Base-by-base conservation (phyloP, 2,329 filamentous ascomycete species). In the Capronia americana region DNA sequence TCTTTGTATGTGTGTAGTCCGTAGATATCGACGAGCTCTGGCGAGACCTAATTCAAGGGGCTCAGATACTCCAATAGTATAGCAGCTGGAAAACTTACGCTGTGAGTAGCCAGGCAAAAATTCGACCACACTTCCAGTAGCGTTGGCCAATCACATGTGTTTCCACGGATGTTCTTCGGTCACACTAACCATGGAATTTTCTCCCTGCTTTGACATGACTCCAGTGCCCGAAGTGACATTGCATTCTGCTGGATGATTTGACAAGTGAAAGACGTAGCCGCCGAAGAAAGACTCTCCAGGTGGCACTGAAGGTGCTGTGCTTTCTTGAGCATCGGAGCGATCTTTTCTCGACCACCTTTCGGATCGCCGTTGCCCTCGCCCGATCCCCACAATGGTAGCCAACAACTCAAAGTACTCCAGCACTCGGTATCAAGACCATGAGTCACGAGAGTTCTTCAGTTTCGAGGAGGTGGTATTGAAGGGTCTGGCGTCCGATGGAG, bases 401-500 rank as follows among this genome's bases (percentile, higher is more conserved):
- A 66, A 53, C 38, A 67, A 67, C 46, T 68, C 68, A 14, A 68
- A 68, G 44, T 73, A 68, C 66, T 71, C 69, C 30, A 70, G 50
- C 46, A 61, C 51, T 51, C 60, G 64, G 46, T 68, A 68, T 55
- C 51, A 64, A 57, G 69, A 67, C 58, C 23, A 63, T 3, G 62
- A 61, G 63, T 44, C 64, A 60, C 65, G 55, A 23, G 54, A 68
- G 24, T 72, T 93, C 90, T 85, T 96, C 73, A 93, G 92, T 60
- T 97, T 97, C 78, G 93, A 97, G 79, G 89, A 93, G 61, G 93
- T 93, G 55, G 92, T 97, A 48, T 84, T 97, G 71, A 96, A 96
- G 79, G 93, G 93, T 53, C 88, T 97, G 64, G 93, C 92, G 65
- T 84, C 87, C 54, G 93, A 97, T 75, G 92, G 92, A 65, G 93